Conservation (phyloP, 495 filamentous ascomycete genomes). For the Glarea lozoyensis region DNA sequence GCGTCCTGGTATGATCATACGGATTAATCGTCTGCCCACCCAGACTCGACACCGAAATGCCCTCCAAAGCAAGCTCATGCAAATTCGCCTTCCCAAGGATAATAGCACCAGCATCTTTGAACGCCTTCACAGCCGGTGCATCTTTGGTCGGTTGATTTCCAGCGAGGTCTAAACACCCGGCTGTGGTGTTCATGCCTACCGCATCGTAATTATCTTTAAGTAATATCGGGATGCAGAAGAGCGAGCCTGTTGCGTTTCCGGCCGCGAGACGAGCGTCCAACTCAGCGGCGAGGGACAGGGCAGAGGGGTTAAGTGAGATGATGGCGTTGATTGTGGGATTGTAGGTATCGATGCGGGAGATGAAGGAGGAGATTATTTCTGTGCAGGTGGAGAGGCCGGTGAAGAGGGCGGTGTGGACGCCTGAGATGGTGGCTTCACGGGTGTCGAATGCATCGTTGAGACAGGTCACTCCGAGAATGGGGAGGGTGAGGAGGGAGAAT, state of each 20-base stretch:
- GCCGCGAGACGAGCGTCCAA: conserved; percentile 34
- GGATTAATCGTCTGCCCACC: conserved; percentile 57
- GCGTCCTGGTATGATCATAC: conserved; percentile 50
- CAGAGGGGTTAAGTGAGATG: conserved; percentile 41
- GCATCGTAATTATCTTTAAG: conserved; percentile 59
- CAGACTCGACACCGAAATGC: conserved; percentile 47
- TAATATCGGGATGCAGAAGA: conserved; percentile 51
- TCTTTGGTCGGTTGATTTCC: conserved; percentile 34
- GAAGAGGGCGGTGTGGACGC: conserved; percentile 42
- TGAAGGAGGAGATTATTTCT: conserved; percentile 41
- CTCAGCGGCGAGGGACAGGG: conserved; percentile 36
- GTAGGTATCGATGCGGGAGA: conserved; percentile 42
- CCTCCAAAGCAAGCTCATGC: conserved; percentile 55
- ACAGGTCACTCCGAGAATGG: no score
- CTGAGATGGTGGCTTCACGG: conserved; percentile 45
- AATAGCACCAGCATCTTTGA: conserved; percentile 49
- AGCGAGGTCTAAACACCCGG: conserved; percentile 37
- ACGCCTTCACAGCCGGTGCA: conserved; percentile 38
- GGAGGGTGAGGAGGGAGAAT: no score
- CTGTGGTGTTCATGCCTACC: conserved; percentile 43
- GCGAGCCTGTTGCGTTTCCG: conserved; percentile 34
- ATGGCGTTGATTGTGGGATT: conserved; percentile 51
- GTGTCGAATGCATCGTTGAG: conserved; percentile 32
- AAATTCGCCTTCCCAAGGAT: conserved; percentile 59
- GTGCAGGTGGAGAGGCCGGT: conserved; percentile 39